phyloP scores from a whole-genome alignment of 805 yeast genomes.

The Yarrowia sp. region DNA sequence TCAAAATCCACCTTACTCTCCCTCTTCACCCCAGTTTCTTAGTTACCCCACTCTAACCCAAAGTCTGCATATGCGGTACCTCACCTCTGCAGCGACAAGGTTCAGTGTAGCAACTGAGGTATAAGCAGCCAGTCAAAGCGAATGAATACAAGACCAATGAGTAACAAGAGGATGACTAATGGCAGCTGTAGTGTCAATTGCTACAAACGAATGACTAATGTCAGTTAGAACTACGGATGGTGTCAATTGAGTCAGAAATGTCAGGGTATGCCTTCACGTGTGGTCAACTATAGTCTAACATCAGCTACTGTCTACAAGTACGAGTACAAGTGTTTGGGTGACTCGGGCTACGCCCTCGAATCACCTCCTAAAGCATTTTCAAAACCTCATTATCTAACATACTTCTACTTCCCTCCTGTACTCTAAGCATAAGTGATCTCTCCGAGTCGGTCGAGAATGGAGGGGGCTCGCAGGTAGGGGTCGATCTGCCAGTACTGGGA shows the following conservation, averaged over 20 bases:
- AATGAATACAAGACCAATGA: no score
- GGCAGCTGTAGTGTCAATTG: no score
- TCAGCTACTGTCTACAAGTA: no score
- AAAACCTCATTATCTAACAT: background rate
- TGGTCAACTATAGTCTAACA: no score
- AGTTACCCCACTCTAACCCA: conserved; percentile 10
- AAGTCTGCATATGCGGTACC: background rate
- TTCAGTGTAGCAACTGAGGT: background rate
- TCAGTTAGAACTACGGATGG: no score
- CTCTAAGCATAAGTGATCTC: conserved; percentile 52
- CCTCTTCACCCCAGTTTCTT: background rate
- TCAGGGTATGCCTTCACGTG: no score
- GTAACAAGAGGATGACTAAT: no score
- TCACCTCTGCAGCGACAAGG: background rate
- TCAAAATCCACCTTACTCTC: background rate
- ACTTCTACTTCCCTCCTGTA: background rate
- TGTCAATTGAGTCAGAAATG: background rate
- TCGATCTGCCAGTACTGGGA: conserved; percentile 74
- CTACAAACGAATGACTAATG: no score
- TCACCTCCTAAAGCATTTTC: background rate
- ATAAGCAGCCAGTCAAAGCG: background rate
- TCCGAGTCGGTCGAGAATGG: conserved; percentile 82
- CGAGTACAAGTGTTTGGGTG: no score
- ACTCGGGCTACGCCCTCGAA: background rate
- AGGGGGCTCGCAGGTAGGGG: conserved; percentile 80